Base-by-base conservation (phyloP, 2,329 filamentous ascomycete genomes). In the Claviceps capensis region DNA sequence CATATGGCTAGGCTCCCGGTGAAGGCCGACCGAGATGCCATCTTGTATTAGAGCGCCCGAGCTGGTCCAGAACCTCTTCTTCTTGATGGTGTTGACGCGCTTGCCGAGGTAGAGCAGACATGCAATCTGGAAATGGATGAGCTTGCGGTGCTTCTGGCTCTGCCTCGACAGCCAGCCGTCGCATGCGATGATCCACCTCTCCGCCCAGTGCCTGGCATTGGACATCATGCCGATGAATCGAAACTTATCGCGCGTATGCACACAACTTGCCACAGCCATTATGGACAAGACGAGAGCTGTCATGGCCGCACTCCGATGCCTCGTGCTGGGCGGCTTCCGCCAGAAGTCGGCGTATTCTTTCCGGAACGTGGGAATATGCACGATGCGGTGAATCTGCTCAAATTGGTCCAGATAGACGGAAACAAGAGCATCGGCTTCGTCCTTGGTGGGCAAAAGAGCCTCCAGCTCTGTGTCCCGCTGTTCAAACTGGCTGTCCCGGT, bases 21-120 rank as follows among this genome's bases (percentile, higher is more conserved):
- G 79, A 47, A 82, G 67, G 16, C 78, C 78, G 34, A 81, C 73
- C 2, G 74, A 73, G 53, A 82, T 75, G 51, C 75, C 77, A 49
- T 81, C 75, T 47, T 78, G 76, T 14, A 80, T 72, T 52, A 82
- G 67, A 5, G 73, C 69, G 0, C 78, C 77, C 1, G 78, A 70
- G 41, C 72, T 70, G 16, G 76, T 78, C 78, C 78, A 82, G 63
- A 79, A 81, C 13, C 77, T 71, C 70, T 82, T 82, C 72, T 82
- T 82, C 68, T 81, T 80, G 56, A 82, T 74, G 2, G 75, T 77
- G 63, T 82, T 82, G 56, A 81, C 74, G 34, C 76, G 70, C 68
- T 81, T 82, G 44, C 75, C 77, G 2, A 82, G 71, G 56, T 80
- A 81, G n/a, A 78, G 60, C 36, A 82, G 66, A 57, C 78, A 81